phyloP scores from a whole-genome alignment of 768 basidiomycete genomes.

The Hygrophorus russula region DNA sequence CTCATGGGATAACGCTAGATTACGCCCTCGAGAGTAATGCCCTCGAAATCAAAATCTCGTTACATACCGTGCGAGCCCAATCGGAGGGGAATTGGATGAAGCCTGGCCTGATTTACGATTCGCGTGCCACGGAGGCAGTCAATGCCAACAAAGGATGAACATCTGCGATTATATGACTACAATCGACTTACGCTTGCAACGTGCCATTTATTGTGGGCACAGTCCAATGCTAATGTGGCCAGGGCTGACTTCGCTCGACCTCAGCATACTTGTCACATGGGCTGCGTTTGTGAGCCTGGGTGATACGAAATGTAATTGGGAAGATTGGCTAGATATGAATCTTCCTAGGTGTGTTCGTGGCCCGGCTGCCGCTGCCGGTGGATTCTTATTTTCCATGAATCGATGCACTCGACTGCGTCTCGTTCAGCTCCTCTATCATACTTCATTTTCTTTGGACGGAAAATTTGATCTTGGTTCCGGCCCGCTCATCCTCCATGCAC shows the following conservation, averaged over 20 bases:
- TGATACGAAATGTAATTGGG: conserved; percentile 25
- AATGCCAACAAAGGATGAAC: conserved; percentile 16
- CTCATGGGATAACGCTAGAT: conserved; percentile 50
- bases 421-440: conserved; percentile 42
- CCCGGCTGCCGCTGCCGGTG: conserved; percentile 28
- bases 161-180: conserved; percentile 35
- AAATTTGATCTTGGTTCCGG: conserved; percentile 18
- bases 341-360: conserved; percentile 22
- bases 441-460: conserved; percentile 30
- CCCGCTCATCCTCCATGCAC: conserved; percentile 50
- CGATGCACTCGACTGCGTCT: conserved; percentile 34
- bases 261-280: conserved; percentile 45
- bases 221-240: conserved; percentile 78
- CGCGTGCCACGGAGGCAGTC: conserved; percentile 25
- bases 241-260: conserved; percentile 52
- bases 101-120: conserved; percentile 44
- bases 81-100: conserved; percentile 63
- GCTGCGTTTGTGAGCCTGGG: conserved; percentile 42
- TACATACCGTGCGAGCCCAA: conserved; percentile 59
- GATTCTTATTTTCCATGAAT: conserved; percentile 30
- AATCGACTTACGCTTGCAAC: conserved; percentile 50
- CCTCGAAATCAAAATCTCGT: conserved; percentile 62
- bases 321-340: conserved; percentile 27
- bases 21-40: conserved; percentile 62
- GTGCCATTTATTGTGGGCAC: conserved; percentile 89